phyloP scores from a whole-genome alignment of 306 rosid species.

The Cyclanthera cordifolia region DNA sequence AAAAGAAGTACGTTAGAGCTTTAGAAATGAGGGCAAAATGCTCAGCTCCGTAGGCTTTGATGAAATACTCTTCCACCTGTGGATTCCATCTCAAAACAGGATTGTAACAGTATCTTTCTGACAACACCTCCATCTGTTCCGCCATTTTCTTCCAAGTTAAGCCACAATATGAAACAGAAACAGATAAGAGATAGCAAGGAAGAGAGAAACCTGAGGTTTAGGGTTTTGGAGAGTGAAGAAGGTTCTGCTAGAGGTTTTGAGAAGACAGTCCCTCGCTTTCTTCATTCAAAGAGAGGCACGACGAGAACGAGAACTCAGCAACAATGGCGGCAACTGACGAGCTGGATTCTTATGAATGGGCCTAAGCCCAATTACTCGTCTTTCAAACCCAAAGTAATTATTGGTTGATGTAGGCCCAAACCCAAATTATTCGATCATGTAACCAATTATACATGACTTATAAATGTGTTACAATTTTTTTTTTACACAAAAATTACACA shows the following conservation, averaged over 20 bases:
- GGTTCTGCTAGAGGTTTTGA: slow-evolving; percentile 20
- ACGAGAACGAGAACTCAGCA: not conserved
- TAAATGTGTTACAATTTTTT: too few relatives aligned
- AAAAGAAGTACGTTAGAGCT: slow-evolving; percentile 47
- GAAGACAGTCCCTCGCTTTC: slow-evolving; percentile 48
- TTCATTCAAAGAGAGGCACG: slow-evolving; percentile 42
- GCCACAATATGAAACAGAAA: not conserved
- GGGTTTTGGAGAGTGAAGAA: slow-evolving; percentile 21
- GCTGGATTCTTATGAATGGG: not conserved
- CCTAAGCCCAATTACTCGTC: not conserved
- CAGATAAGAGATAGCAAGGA: not conserved
- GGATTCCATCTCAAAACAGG: slow-evolving; percentile 64
- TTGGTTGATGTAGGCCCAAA: not conserved
- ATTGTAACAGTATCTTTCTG: slow-evolving; percentile 43
- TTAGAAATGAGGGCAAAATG: slow-evolving; percentile 64
- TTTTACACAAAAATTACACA: too few relatives aligned
- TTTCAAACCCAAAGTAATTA: not conserved
- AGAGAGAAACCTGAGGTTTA: slow-evolving; percentile 7
- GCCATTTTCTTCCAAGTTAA: not conserved
- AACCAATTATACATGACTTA: too few relatives aligned
- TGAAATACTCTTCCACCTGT: slow-evolving; percentile 50
- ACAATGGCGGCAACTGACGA: slow-evolving; percentile 5
- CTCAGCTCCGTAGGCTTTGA: slow-evolving; percentile 52
- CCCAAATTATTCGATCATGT: too few relatives aligned
- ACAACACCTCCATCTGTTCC: slow-evolving; percentile 31